A percentile compares a stretch with the other conserved stretches of the same genome.
These are phyloP conservation scores for Phytophthora brassicae DNA, from an alignment of 352 stramenopile genomes.

Conservation along the genomic window DNA sequence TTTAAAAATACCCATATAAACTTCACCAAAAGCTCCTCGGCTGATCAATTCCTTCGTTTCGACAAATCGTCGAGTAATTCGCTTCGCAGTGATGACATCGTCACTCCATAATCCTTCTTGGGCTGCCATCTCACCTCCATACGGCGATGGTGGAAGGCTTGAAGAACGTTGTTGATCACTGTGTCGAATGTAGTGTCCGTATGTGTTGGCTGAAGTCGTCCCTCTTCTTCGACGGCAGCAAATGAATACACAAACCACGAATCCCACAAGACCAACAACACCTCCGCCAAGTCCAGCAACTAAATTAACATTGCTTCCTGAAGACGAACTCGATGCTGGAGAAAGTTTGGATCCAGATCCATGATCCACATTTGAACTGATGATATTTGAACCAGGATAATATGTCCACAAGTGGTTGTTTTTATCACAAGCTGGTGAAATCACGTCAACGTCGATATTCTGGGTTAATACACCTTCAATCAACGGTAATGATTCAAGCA, in stretches of 20 bases:
- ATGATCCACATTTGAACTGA: background rate
- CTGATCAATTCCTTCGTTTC: background rate
- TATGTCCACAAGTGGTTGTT: background rate
- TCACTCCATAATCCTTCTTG: background rate
- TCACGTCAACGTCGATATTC: background rate
- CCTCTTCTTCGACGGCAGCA: background rate
- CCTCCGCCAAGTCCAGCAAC: background rate
- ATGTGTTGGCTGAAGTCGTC: too few species aligned
- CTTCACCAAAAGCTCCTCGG: background rate
- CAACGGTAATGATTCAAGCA: too few species aligned
- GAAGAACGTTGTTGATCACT: background rate
- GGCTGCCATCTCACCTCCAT: background rate
- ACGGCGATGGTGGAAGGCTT: background rate
- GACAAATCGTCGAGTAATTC: background rate
- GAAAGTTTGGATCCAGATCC: background rate
- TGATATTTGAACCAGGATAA: background rate
- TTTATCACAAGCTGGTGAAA: background rate
- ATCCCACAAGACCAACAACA: background rate
- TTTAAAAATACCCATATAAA: background rate
- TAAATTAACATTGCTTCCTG: background rate
- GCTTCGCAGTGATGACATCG: background rate
- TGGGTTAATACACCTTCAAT: background rate
- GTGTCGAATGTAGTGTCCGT: background rate
- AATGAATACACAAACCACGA: background rate
- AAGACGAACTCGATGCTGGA: background rate